Evolutionary conservation across 352 stramenopile species (phyloP).

Genomic region (Globisporangium splendens): DNA sequence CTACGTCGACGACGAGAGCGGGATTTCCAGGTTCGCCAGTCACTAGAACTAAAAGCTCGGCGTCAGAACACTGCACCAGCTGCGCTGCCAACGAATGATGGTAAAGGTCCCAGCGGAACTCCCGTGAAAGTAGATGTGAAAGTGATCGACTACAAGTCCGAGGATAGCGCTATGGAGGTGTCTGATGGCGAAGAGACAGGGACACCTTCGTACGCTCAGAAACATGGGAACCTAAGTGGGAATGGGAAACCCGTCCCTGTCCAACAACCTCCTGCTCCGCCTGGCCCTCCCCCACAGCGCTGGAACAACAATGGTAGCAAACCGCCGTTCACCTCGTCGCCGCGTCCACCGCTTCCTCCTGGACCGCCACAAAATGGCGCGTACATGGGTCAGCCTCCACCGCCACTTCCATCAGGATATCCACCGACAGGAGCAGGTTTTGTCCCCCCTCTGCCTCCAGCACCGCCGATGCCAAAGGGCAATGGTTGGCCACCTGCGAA

Average conservation of each 20-base stretch:
- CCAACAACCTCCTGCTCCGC: constrained; percentile 11
- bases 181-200: constrained; percentile 45
- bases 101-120: constrained; percentile 1
- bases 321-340: constrained; percentile 19
- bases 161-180: constrained; percentile 70
- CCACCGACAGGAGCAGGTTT: constrained; percentile 13
- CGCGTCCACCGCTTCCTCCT: constrained; percentile 12
- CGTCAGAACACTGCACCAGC: constrained; percentile 10
- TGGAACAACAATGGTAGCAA: constrained; percentile 16
- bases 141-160: constrained; percentile 8
- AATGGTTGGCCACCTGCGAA: neutral
- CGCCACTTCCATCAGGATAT: constrained; percentile 21
- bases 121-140: constrained; percentile 23
- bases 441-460: constrained; percentile 10
- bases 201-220: constrained; percentile 4
- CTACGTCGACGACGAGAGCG: constrained; percentile 70
- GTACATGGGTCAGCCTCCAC: constrained; percentile 4
- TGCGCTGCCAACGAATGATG: constrained; percentile 17
- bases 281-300: constrained; percentile 13
- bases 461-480: constrained; percentile 10
- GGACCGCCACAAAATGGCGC: constrained; percentile 15
- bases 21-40: constrained; percentile 66
- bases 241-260: constrained; percentile 1
- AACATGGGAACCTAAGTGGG: constrained; percentile 1
- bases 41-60: constrained; percentile 39